Conservation (phyloP, 2,329 filamentous ascomycete genomes). For the Ustilaginoidea virens region DNA sequence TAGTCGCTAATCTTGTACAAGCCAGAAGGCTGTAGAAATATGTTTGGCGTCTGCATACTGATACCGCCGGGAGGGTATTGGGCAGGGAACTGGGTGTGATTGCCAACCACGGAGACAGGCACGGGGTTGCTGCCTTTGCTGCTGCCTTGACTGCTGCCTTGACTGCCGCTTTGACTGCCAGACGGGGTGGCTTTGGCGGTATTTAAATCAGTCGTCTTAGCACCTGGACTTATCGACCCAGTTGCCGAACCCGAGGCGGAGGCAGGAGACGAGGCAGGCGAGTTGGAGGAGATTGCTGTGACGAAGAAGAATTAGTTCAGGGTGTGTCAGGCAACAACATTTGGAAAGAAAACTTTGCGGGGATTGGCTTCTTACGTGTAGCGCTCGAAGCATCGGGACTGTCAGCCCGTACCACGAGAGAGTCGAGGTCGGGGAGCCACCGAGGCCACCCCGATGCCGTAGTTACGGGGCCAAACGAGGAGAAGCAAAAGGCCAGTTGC, state of each 20-base stretch:
- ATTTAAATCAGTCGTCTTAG: slow-evolving; percentile 24
- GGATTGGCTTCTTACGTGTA: no score
- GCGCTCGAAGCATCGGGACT: slow-evolving; percentile 8
- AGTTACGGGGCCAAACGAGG: slow-evolving; percentile 31
- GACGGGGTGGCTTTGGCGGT: slow-evolving; percentile 14
- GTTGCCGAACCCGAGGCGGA: slow-evolving; percentile 1
- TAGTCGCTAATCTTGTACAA: slow-evolving; percentile 46
- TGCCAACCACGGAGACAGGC: no score
- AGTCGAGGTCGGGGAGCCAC: slow-evolving; percentile 37
- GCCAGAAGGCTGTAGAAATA: slow-evolving; percentile 25
- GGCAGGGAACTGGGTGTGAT: slow-evolving; percentile 27
- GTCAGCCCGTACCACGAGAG: slow-evolving; percentile 35
- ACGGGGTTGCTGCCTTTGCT: slow-evolving; percentile 7
- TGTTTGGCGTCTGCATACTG: slow-evolving; percentile 35
- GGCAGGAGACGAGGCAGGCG: slow-evolving; percentile 5
- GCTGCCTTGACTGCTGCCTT: slow-evolving; percentile 4
- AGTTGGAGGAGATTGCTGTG: slow-evolving; percentile 1
- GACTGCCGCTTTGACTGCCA: slow-evolving; percentile 5
- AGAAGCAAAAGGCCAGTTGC: slow-evolving; percentile 33
- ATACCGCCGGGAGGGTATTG: slow-evolving; percentile 34
- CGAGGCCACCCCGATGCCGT: slow-evolving; percentile 40
- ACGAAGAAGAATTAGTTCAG: background rate
- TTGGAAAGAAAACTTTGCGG: no score
- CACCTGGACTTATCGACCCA: slow-evolving; percentile 5
- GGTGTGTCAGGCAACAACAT: no score